These are phyloP conservation scores for Lindgomyces ingoldianus DNA, from an alignment of 495 filamentous ascomycete genomes.

Conservation along the genomic window DNA sequence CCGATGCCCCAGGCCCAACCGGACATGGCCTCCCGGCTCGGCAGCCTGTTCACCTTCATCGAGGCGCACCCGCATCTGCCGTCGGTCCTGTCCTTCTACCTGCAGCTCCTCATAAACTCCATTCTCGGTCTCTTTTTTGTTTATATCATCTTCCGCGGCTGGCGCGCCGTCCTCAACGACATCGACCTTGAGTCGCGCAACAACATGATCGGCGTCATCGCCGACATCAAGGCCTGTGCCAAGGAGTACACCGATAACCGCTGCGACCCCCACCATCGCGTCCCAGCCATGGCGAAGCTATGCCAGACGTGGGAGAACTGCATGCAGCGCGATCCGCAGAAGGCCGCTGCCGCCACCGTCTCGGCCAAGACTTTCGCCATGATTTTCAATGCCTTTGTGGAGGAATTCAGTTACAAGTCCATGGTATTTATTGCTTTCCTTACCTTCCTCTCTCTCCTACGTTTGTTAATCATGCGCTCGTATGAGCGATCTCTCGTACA, in stretches of 20 bases:
- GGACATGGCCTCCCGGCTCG: conserved; percentile 15
- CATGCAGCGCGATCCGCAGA: conserved; percentile 73
- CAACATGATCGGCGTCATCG: conserved; percentile 62
- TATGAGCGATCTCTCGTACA: too few relatives aligned
- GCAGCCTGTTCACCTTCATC: conserved; percentile 63
- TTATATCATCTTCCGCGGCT: conserved; percentile 70
- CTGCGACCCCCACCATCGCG: conserved; percentile 61
- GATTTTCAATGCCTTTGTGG: conserved; percentile 73
- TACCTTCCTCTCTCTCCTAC: conserved; percentile 9
- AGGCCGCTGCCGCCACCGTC: conserved; percentile 66
- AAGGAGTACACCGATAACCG: conserved; percentile 70
- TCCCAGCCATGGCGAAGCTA: conserved; percentile 69
- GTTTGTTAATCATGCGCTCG: not conserved
- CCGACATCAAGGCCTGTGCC: conserved; percentile 70
- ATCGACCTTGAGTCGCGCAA: conserved; percentile 69
- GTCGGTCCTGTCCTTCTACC: conserved; percentile 79
- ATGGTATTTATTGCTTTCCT: conserved; percentile 53
- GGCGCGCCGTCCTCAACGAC: conserved; percentile 71
- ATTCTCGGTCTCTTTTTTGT: conserved; percentile 66
- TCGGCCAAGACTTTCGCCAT: conserved; percentile 77
- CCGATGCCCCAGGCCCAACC: conserved; percentile 11
- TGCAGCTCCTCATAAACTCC: conserved; percentile 77
- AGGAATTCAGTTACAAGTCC: conserved; percentile 72
- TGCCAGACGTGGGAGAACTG: conserved; percentile 83
- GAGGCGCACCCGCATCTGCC: conserved; percentile 84